Evolutionary conservation across 2,329 filamentous ascomycete species (phyloP).

Genomic region (Dissoconium aciculare): DNA sequence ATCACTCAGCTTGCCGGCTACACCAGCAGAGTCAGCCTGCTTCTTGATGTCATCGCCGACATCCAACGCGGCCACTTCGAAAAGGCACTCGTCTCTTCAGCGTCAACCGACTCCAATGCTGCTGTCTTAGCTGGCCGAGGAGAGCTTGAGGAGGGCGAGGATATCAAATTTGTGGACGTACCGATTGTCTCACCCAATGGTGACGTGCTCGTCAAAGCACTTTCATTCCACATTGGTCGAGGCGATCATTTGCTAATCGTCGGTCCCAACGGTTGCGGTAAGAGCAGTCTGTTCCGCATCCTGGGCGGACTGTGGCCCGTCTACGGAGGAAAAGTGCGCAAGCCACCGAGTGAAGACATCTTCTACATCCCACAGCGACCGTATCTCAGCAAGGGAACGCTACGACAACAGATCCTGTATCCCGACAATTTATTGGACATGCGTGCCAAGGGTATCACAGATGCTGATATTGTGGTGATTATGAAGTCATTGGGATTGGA

Average conservation of each 20-base stretch:
- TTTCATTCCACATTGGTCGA: constrained; percentile 74
- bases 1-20: constrained; percentile 92
- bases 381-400: constrained; percentile 76
- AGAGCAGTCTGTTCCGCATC: constrained; percentile 91
- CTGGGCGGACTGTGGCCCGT: constrained; percentile 94
- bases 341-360: constrained; percentile 81
- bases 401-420: constrained; percentile 96
- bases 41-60: constrained; percentile 89
- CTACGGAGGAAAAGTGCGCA: constrained; percentile 84
- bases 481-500: constrained; percentile 70
- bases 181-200: constrained; percentile 96
- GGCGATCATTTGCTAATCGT: constrained; percentile 89
- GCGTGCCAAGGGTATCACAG: constrained; percentile 68
- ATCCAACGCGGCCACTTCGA: constrained; percentile 81
- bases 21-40: constrained; percentile 76
- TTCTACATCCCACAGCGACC: constrained; percentile 97
- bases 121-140: constrained; percentile 72
- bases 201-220: constrained; percentile 69
- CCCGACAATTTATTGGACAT: constrained; percentile 80
- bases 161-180: constrained; percentile 75
- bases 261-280: constrained; percentile 92
- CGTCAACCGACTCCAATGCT: constrained; percentile 65
- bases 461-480: constrained; percentile 63
- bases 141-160: constrained; percentile 61
- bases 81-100: constrained; percentile 89